Conservation (phyloP, 148 eudicot species). For the Vaccinium corymbosum region DNA sequence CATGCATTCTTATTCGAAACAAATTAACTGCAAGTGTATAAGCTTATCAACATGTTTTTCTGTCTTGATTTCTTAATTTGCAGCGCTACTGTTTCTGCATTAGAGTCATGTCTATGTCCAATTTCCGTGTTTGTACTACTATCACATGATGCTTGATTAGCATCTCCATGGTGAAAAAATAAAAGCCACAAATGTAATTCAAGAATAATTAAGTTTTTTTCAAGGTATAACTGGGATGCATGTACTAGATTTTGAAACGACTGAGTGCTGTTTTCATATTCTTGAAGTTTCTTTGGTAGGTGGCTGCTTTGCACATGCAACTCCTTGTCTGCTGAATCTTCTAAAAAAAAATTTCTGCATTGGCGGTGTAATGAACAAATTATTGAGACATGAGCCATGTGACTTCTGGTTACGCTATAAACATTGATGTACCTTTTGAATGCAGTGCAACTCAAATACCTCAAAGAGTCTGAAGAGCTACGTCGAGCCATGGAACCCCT, state of each 20-base stretch:
- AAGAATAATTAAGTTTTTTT: neutral
- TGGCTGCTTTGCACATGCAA: neutral
- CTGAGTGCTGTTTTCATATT: neutral
- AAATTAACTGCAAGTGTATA: neutral
- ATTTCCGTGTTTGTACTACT: neutral
- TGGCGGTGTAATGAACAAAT: neutral
- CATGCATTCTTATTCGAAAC: neutral
- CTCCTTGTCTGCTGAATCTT: too few relatives aligned
- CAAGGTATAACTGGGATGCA: neutral
- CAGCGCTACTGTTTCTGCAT: neutral
- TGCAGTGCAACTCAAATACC: slow-evolving; percentile 46
- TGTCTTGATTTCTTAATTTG: neutral
- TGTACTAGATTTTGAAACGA: neutral
- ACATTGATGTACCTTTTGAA: slow-evolving; percentile 6
- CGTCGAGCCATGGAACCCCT: slow-evolving; percentile 67
- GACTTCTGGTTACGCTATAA: neutral
- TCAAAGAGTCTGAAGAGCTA: slow-evolving; percentile 68
- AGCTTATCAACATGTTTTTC: neutral
- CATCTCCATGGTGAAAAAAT: neutral
- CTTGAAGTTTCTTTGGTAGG: neutral
- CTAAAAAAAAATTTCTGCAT: neutral
- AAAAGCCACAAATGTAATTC: neutral
- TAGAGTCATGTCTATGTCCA: neutral
- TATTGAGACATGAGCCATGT: neutral
- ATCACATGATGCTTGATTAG: neutral